Evolutionary conservation across 805 yeast genomes (phyloP).

Genomic region (Teunomyces lycoperdinae): DNA sequence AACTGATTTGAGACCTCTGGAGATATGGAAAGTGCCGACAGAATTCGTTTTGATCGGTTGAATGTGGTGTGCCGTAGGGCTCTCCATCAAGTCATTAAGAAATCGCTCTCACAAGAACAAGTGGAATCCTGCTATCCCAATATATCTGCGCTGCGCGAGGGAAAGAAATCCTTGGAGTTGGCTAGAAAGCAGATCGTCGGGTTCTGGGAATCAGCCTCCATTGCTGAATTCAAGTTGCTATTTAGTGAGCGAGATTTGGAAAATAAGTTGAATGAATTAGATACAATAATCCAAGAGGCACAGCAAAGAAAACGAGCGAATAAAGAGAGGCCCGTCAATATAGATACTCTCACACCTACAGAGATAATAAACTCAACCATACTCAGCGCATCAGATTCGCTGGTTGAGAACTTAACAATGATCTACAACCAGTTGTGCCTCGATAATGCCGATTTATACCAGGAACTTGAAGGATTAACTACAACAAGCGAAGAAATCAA

Average conservation of each 20-base stretch:
- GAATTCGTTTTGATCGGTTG: constrained; percentile 49
- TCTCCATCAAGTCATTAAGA: constrained; percentile 48
- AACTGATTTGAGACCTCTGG: too few species aligned
- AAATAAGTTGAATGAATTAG: constrained; percentile 44
- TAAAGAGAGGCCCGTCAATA: constrained; percentile 9
- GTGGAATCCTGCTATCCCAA: constrained; percentile 54
- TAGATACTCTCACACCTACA: constrained; percentile 29
- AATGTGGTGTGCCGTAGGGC: constrained; percentile 52
- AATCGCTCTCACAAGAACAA: constrained; percentile 49
- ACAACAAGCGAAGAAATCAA: constrained; percentile 19
- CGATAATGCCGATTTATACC: constrained; percentile 31
- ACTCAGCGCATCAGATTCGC: constrained; percentile 15
- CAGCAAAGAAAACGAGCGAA: constrained; percentile 20
- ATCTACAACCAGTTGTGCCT: constrained; percentile 35
- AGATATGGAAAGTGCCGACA: constrained; percentile 11
- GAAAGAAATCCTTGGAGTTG: constrained; percentile 41
- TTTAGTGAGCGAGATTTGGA: constrained; percentile 47
- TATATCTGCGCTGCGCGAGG: constrained; percentile 45
- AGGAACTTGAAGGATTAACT: constrained; percentile 20
- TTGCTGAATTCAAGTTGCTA: constrained; percentile 54
- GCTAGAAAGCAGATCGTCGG: constrained; percentile 52
- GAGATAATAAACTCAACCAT: constrained; percentile 34
- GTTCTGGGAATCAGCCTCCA: constrained; percentile 49
- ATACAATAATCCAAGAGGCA: constrained; percentile 45
- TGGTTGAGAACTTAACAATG: constrained; percentile 28